Percentiles rank a stretch among this genome's conserved stretches.
Conservation (phyloP, 306 rosid genomes). For the Trifolium repens region DNA sequence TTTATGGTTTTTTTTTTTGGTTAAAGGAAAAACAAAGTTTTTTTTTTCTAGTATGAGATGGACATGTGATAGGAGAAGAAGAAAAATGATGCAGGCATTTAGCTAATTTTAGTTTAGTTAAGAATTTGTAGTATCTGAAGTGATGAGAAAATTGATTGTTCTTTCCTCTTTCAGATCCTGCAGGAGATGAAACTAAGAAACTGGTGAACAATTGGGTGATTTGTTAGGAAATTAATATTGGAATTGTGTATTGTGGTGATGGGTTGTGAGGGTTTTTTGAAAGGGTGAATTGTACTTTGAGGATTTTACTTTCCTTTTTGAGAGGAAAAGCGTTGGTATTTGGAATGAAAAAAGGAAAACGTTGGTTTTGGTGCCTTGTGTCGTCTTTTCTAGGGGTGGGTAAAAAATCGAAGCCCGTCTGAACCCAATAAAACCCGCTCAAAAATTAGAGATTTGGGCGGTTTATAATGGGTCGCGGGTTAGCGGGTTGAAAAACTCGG, state of each 20-base stretch:
- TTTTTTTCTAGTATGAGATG: neutral
- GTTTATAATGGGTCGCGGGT: too few relatives aligned
- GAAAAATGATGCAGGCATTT: slow-evolving; percentile 41
- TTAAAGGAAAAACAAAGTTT: neutral
- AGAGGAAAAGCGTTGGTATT: slow-evolving; percentile 25
- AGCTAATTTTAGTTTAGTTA: slow-evolving; percentile 51
- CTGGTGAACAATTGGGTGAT: neutral
- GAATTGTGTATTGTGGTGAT: neutral
- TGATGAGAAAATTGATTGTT: slow-evolving; percentile 3
- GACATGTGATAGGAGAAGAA: neutral
- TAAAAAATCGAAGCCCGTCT: too few relatives aligned
- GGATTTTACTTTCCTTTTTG: slow-evolving; percentile 49
- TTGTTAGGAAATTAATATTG: neutral
- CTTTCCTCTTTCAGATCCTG: slow-evolving; percentile 43
- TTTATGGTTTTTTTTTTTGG: slow-evolving; percentile 26
- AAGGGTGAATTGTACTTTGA: slow-evolving; percentile 31
- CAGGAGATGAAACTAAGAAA: neutral
- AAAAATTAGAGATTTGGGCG: too few relatives aligned
- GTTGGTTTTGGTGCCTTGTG: slow-evolving; percentile 28
- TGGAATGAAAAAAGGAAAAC: neutral
- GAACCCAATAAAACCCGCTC: too few relatives aligned
- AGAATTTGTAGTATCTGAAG: slow-evolving; percentile 37
- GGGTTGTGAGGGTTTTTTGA: neutral
- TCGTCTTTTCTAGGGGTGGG: neutral
- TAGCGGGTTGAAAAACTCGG: too few relatives aligned